Evolutionary conservation across 2,329 filamentous ascomycete species (phyloP), one percentile per base, ranked within the genome.

Genomic region (Ophiostoma angusticollis): DNA sequence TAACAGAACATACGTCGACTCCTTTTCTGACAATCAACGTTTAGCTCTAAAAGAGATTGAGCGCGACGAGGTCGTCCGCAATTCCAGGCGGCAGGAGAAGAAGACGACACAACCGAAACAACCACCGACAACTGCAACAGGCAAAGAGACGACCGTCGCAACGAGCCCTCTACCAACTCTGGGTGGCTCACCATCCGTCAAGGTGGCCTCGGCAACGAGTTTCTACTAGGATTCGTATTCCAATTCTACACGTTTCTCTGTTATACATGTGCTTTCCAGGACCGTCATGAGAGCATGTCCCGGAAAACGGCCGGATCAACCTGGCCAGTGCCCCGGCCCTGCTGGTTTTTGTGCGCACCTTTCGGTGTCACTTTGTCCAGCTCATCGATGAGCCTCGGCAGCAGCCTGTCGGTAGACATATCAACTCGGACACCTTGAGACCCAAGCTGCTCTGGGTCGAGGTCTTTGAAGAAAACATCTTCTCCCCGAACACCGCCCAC

Each of bases 401-500:
- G 57, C 23, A 80, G 52, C 43, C 62, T 60, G 40, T 78, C 70
- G 1, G 72, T 77, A 31, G 69, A 62, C 45, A 74, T 56, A 39
- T 79, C 73, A 16, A 73, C 59, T 50, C 76, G 64, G 14, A 74
- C 68, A 6, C 68, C 72, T 31, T 61, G 56, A 48, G 61, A 60
- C 12, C 74, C 74, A 5, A 48, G 48, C 47, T 75, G 71, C 3
- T 55, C 53, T 2, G 64, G 61, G n/a, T 70, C 58, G 31, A 82
- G 50, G 42, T 70, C 63, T 3, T 57, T 59, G 48, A 84, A 84
- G 50, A 87, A 79, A 4, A 60, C 61, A n/a, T 85, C 79, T 53
- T 93, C 83, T 13, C 83, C 81, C 49, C 84, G 70, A 19, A 86
- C 78, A 9, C 84, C 83, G n/a, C 84, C 83, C 43, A 95, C 69